phyloP scores from a whole-genome alignment of 2,329 filamentous ascomycete species.

The Plenodomus biglobosus region DNA sequence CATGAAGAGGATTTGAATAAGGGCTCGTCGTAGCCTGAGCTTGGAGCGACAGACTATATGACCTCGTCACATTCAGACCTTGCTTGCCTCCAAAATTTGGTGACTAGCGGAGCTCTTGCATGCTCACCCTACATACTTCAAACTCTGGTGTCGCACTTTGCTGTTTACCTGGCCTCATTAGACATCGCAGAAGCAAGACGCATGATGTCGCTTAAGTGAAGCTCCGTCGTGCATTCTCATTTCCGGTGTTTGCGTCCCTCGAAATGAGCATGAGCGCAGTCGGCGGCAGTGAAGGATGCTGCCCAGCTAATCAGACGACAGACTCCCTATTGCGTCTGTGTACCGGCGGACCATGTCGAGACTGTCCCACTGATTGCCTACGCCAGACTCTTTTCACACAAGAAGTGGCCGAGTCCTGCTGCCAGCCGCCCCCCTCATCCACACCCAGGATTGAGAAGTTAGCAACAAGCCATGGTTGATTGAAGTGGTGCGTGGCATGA shows the following conservation, averaged over 20 bases:
- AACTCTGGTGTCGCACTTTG: background rate
- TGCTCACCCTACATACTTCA: background rate
- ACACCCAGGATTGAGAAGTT: background rate
- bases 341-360: background rate
- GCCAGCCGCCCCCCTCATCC: too few species aligned
- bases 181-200: background rate
- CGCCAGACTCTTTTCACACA: background rate
- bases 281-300: background rate
- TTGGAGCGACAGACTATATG: background rate
- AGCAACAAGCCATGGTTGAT: background rate
- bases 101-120: background rate
- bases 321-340: background rate
- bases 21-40: background rate
- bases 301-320: background rate
- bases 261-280: background rate
- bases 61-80: background rate
- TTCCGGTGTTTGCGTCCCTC: background rate
- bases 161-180: background rate
- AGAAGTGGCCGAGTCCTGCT: too few species aligned
- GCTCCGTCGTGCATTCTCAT: background rate
- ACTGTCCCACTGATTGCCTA: background rate
- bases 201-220: background rate
- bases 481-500: background rate
- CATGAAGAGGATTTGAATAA: background rate
- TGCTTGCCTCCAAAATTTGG: background rate